phyloP scores from a whole-genome alignment of 768 basidiomycete species.

The Fomitopsis pulvina region DNA sequence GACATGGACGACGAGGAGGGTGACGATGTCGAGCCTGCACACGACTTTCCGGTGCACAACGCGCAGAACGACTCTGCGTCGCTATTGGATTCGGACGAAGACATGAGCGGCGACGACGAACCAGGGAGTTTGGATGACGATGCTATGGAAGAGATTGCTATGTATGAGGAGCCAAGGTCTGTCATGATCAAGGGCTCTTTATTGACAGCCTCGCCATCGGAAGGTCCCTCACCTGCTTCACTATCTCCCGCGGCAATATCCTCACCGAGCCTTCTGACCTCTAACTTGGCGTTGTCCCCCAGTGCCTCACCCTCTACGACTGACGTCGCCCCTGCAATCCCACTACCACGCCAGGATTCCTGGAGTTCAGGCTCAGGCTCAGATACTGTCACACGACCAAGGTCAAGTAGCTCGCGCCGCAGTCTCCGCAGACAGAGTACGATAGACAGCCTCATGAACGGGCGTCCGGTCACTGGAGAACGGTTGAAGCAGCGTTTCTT shows the following conservation, averaged over 20 bases:
- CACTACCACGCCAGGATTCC: slow-evolving; percentile 13
- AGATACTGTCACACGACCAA: slow-evolving; percentile 24
- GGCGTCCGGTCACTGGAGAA: slow-evolving; percentile 60
- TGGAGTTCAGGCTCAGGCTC: slow-evolving; percentile 24
- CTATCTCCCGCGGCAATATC: neutral
- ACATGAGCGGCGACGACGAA: slow-evolving; percentile 64
- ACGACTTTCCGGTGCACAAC: slow-evolving; percentile 62
- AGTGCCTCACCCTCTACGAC: slow-evolving; percentile 13
- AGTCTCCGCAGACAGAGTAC: slow-evolving; percentile 42
- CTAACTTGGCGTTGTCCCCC: slow-evolving; percentile 1
- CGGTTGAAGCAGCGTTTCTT: slow-evolving; percentile 74
- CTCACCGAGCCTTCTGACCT: neutral
- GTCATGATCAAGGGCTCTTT: slow-evolving; percentile 2
- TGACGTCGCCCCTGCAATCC: slow-evolving; percentile 17
- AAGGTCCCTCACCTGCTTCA: slow-evolving; percentile 10
- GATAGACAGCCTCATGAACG: slow-evolving; percentile 27
- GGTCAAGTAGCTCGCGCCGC: slow-evolving; percentile 45
- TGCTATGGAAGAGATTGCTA: slow-evolving; percentile 75
- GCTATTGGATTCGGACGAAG: slow-evolving; percentile 62
- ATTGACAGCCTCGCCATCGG: slow-evolving; percentile 11
- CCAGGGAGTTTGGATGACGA: slow-evolving; percentile 75
- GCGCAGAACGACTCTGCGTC: slow-evolving; percentile 44
- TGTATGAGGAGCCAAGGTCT: slow-evolving; percentile 52
- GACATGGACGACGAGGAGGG: slow-evolving; percentile 52
- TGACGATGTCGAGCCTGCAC: slow-evolving; percentile 57